Percentiles rank a stretch among this genome's conserved stretches.
Evolutionary conservation across 768 basidiomycete genomes (phyloP).

Genomic region (Mycena haematopus): DNA sequence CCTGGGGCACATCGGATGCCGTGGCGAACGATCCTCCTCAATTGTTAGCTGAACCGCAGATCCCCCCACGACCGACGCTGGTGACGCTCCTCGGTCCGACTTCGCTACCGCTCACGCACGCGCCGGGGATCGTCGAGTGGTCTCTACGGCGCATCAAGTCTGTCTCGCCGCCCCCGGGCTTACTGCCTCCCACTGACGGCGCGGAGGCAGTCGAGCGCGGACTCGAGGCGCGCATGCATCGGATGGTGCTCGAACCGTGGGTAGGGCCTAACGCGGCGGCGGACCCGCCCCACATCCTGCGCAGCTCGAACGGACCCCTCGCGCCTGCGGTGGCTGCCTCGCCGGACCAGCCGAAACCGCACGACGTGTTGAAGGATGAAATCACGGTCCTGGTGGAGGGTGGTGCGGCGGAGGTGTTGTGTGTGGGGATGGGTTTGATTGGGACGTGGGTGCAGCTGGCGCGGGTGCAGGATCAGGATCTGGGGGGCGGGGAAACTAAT

Average conservation of each 20-base stretch:
- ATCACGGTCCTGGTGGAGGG: constrained; percentile 39
- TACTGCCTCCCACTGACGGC: constrained; percentile 4
- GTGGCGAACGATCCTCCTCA: background rate
- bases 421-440: constrained; percentile 40
- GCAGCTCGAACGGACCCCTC: constrained; percentile 39
- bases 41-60: background rate
- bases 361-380: constrained; percentile 26
- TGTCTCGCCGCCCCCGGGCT: constrained; percentile 44
- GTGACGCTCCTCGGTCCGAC: constrained; percentile 57
- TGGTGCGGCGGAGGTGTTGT: constrained; percentile 24
- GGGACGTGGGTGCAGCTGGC: constrained; percentile 45
- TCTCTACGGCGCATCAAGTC: constrained; percentile 65
- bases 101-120: constrained; percentile 64
- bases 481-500: background rate
- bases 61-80: background rate
- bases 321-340: constrained; percentile 30
- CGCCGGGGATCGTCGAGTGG: constrained; percentile 67
- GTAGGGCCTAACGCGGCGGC: constrained; percentile 42
- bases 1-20: background rate
- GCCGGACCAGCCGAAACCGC: constrained; percentile 3
- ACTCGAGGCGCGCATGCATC: constrained; percentile 33
- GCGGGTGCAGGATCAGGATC: constrained; percentile 20
- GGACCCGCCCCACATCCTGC: constrained; percentile 44
- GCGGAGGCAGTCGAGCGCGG: constrained; percentile 44
- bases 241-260: constrained; percentile 46